Evolutionary conservation across 768 basidiomycete genomes (phyloP), one percentile per base, ranked within the genome.

Genomic region (Leccinum sublutescens): DNA sequence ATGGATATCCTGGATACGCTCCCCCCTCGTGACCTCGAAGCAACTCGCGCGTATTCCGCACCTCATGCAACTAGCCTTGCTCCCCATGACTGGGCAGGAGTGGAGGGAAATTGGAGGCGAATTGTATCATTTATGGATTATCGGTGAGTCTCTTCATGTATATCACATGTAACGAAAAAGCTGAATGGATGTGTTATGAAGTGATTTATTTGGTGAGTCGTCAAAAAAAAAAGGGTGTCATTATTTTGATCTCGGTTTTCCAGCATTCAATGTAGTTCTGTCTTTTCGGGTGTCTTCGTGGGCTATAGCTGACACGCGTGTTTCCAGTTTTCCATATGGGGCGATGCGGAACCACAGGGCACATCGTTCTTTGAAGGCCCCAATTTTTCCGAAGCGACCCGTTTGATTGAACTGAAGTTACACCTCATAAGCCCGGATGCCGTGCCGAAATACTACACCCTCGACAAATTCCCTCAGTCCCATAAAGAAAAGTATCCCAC

Each of bases 41-140:
- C 81, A 5, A 77, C 80, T 10, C 74, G 84, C 9, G 75, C 80
- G n/a, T 80, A 82, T 63, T 85, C 84, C 17, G 83, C 84, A 10
- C 81, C 82, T 12, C 78, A 76, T 17, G 62, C 71, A 54, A 70
- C 66, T 9, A 66, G 71, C 45, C 69, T 70, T 47, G 38, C 64
- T 40, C 63, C 69, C 8, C 63, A 66, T 19, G 88, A 90, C 67
- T 91, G 90, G 90, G 88, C 88, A 19, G 88, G 88, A 11, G 80
- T 90, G 3, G 83, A 86, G 70, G 89, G 89, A 7, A 80, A 77
- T n/a, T 92, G 89, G 89, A 77, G 81, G 62, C 76, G 89, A 70
- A 84, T 85, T 60, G 83, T 91, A 19, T 89, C 83, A 60, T 91
- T 88, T 64, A 85, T 90, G 86, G 89, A 91, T 74, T 89, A 89